phyloP scores from a whole-genome alignment of 192 early-diverging fungal species.

The Oehlia diaphana region DNA sequence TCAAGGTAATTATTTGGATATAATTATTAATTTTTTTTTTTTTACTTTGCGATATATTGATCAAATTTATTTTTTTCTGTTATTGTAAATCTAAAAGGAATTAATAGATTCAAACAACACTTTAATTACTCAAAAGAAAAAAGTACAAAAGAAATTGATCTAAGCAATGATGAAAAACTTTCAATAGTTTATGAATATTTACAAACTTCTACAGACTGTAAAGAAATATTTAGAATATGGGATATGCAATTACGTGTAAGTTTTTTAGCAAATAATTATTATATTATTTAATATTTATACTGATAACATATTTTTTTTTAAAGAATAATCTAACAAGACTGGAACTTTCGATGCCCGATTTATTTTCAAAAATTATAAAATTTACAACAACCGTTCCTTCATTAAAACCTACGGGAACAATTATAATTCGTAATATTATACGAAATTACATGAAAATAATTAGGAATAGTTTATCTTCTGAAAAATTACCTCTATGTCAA shows the following conservation, averaged over 20 bases:
- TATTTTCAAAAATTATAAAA: constrained; percentile 59
- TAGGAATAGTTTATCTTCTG: constrained; percentile 63
- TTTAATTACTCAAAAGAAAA: not conserved
- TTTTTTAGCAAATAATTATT: not conserved
- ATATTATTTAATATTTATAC: not conserved
- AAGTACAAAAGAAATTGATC: not conserved
- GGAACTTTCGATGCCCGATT: constrained; percentile 60
- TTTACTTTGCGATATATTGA: not conserved
- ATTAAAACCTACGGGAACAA: constrained; percentile 40
- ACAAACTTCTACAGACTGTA: constrained; percentile 58
- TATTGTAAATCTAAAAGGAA: not conserved
- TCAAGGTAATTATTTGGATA: not conserved
- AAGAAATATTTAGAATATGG: constrained; percentile 63
- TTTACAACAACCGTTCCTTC: constrained; percentile 41
- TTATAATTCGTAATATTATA: constrained; percentile 50
- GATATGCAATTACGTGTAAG: constrained; percentile 59
- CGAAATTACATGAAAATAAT: constrained; percentile 66
- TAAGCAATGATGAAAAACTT: not conserved
- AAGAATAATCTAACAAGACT: constrained; percentile 53
- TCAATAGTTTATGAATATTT: constrained; percentile 50
- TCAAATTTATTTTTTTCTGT: not conserved
- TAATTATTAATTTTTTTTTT: not conserved
- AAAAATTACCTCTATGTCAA: constrained; percentile 59
- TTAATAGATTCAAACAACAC: constrained; percentile 15
- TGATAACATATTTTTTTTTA: not conserved